Base-by-base conservation (phyloP, 2,329 filamentous ascomycete species). In the Grosmannia huntii region DNA sequence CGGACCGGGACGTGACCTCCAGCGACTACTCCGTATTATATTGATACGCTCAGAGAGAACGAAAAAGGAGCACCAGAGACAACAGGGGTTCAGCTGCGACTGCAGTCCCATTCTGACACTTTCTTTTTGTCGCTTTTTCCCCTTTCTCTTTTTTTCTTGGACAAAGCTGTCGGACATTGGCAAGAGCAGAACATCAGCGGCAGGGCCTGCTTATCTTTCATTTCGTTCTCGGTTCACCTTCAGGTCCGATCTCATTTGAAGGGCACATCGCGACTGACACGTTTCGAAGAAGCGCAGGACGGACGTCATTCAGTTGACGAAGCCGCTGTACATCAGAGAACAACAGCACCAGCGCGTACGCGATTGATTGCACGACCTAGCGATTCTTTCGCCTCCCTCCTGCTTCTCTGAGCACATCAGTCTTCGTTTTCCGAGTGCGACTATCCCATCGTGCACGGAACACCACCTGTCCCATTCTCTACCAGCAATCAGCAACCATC, bases 11-110 rank as follows among this genome's bases (percentile, higher is more conserved):
- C 41, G 41, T 44, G 19, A 44, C 41, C 19, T n/a, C 5, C 19
- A n/a, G 21, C 41, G 19, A n/a, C 19, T 19, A 21, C 41, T 7
- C 31, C 31, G 9, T 33, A 33, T 33, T 33, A 33, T 33, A 44
- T 16, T 44, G 41, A 44, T 44, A 19, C 41, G 41, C 41, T 44
- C 41, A 6, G 7, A 44, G 19, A n/a, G 7, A n/a, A 44, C 16
- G 16, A 44, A 44, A 44, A 44, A 44, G 41, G 41, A 44, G 41
- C 41, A 44, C 41, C 19, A 36, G 28, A 33, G 52, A 50, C 48
- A 50, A 27, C 52, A 54, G 41, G 53, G 53, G n/a, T 31, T 41
- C 36, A 53, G 41, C 52, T 55, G 52, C 57, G 33, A 53, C 33
- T 52, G 44, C 36, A n/a, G 53, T 59, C 53, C 53, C 27, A 36